phyloP scores from a whole-genome alignment of 208 protist species.

The Trypanosoma boissoni region DNA sequence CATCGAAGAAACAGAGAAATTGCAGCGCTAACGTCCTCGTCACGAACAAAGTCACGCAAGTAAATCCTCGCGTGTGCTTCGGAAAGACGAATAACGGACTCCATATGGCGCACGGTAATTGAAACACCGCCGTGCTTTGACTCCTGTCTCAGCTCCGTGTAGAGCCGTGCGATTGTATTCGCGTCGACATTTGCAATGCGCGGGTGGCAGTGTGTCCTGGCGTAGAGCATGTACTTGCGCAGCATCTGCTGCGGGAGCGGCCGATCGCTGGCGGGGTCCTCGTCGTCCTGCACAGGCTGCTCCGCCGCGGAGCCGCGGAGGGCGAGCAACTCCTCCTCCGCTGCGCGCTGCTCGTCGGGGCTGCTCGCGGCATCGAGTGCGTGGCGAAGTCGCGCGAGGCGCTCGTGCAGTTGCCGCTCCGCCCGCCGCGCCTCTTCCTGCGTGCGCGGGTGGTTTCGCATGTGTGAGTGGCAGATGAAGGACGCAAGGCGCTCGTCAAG shows the following conservation, averaged over 20 bases:
- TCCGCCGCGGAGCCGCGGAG: slow-evolving; percentile 29
- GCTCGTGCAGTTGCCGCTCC: slow-evolving; percentile 55
- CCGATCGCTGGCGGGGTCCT: slow-evolving; percentile 80
- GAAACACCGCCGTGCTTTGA: slow-evolving; percentile 91
- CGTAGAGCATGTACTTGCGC: slow-evolving; percentile 98
- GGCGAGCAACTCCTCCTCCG: slow-evolving; percentile 48
- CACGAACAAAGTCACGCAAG: slow-evolving; percentile 94
- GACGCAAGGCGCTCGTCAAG: slow-evolving; percentile 92
- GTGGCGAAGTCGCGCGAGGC: slow-evolving; percentile 58
- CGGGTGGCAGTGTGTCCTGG: slow-evolving; percentile 89
- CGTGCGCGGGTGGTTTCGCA: slow-evolving; percentile 83
- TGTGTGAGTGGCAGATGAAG: slow-evolving; percentile 97
- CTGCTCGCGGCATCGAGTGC: slow-evolving; percentile 62
- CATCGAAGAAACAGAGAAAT: slow-evolving; percentile 97
- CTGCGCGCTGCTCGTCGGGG: slow-evolving; percentile 57
- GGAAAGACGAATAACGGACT: slow-evolving; percentile 98
- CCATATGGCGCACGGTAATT: slow-evolving; percentile 99
- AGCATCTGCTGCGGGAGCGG: slow-evolving; percentile 94
- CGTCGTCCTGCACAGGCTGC: slow-evolving; percentile 52
- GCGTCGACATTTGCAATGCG: slow-evolving; percentile 91
- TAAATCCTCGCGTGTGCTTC: slow-evolving; percentile 98
- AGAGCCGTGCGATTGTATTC: slow-evolving; percentile 94
- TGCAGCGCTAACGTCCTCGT: slow-evolving; percentile 97
- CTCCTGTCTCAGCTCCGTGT: slow-evolving; percentile 96
- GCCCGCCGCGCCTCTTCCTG: slow-evolving; percentile 53